Percentiles rank a stretch among this genome's conserved stretches.
Evolutionary conservation across 1,284 basidiomycete genomes (phyloP).

Genomic region (Amylostereum areolatum): DNA sequence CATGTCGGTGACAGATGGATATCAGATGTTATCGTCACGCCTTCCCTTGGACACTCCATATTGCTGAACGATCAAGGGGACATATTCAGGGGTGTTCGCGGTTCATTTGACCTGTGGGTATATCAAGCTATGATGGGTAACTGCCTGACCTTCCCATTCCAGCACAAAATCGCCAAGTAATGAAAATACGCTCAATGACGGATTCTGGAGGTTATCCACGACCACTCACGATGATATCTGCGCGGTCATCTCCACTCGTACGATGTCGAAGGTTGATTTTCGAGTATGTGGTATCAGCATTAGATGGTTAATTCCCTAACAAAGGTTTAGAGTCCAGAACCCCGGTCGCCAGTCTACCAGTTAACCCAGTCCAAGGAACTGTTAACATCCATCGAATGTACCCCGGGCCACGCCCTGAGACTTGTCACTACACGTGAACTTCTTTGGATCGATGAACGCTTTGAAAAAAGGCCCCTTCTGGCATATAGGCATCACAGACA

Average conservation of each 20-base stretch:
- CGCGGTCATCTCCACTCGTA: conserved; percentile 25
- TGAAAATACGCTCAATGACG: conserved; percentile 9
- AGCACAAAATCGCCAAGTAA: no score
- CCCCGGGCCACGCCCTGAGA: conserved; percentile 35
- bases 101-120: no score
- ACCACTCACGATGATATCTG: conserved; percentile 17
- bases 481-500: conserved; percentile 56
- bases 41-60: conserved; percentile 5
- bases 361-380: conserved; percentile 26
- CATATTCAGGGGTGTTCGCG: no score
- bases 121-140: no score
- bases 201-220: conserved; percentile 29
- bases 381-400: conserved; percentile 47
- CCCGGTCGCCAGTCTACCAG: conserved; percentile 28
- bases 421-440: conserved; percentile 55
- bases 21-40: conserved; percentile 13
- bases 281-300: conserved; percentile 31
- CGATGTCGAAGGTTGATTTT: conserved; percentile 37
- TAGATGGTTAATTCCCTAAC: conserved; percentile 5
- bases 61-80: conserved; percentile 16
- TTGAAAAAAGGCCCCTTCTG: conserved; percentile 47
- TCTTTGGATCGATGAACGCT: conserved; percentile 63
- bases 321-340: conserved; percentile 18
- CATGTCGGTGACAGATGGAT: conserved; percentile 10
- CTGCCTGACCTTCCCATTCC: no score